Conservation (phyloP, 106 monocot species). For the Posidonia australis region DNA sequence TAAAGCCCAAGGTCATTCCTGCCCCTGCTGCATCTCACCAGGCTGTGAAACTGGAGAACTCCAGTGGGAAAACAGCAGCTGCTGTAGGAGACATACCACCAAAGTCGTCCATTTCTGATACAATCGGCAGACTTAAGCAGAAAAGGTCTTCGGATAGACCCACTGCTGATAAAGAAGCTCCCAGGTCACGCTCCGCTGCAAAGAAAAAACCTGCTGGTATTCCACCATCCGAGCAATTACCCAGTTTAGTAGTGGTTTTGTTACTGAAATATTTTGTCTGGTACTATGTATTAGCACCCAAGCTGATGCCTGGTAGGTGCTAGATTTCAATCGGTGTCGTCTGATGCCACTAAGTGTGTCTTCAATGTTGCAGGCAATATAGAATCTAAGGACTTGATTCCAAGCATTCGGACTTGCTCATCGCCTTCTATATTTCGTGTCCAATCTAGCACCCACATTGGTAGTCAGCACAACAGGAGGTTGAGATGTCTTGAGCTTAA, state of each 20-base stretch:
- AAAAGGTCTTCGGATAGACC: too few relatives aligned
- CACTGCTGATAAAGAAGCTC: background rate
- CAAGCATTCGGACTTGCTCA: slow-evolving; percentile 3
- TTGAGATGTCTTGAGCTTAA: slow-evolving; percentile 9
- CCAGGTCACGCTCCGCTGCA: background rate
- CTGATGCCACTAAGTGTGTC: too few relatives aligned
- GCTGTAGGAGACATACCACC: too few relatives aligned
- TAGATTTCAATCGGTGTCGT: too few relatives aligned
- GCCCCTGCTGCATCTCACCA: background rate
- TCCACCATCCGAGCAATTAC: background rate
- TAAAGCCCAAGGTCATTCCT: background rate
- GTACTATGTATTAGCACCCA: too few relatives aligned
- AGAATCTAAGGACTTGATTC: slow-evolving; percentile 4
- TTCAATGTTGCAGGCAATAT: background rate
- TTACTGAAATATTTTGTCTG: too few relatives aligned
- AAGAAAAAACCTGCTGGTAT: background rate
- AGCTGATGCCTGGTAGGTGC: too few relatives aligned
- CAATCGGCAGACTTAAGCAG: too few relatives aligned
- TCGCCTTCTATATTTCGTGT: background rate
- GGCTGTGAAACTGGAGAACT: background rate
- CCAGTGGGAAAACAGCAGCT: too few relatives aligned
- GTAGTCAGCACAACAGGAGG: slow-evolving; percentile 12
- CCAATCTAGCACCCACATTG: background rate
- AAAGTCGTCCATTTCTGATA: too few relatives aligned
- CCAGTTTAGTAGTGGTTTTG: too few relatives aligned